Conservation (phyloP, 371 early-diverging fungal species). For the Haplosporangium sp. region DNA sequence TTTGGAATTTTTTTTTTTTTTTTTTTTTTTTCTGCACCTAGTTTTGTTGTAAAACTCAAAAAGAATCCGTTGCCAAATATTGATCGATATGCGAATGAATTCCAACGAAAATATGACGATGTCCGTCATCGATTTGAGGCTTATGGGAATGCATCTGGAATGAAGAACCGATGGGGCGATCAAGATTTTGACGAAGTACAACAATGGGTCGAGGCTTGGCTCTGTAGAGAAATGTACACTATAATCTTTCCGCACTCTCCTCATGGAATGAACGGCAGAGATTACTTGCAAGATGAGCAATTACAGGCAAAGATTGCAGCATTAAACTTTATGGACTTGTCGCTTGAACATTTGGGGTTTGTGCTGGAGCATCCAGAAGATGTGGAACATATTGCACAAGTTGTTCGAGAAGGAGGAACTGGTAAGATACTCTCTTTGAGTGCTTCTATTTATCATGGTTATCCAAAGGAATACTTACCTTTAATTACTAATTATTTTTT, state of each 20-base stretch:
- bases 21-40: background rate
- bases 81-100: slow-evolving; percentile 41
- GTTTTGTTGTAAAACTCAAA: slow-evolving; percentile 26
- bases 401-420: slow-evolving; percentile 60
- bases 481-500: background rate
- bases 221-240: slow-evolving; percentile 38
- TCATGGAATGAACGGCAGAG: slow-evolving; percentile 58
- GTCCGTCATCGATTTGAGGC: slow-evolving; percentile 43
- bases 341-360: slow-evolving; percentile 70
- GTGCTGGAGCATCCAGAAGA: slow-evolving; percentile 59
- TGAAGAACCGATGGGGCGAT: slow-evolving; percentile 39
- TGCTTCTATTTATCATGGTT: background rate
- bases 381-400: slow-evolving; percentile 54
- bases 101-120: slow-evolving; percentile 46
- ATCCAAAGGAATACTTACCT: background rate
- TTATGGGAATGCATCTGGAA: slow-evolving; percentile 36
- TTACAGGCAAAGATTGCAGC: slow-evolving; percentile 78
- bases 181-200: slow-evolving; percentile 46
- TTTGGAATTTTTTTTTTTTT: background rate
- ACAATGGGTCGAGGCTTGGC: slow-evolving; percentile 50
- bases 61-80: slow-evolving; percentile 19
- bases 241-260: slow-evolving; percentile 30
- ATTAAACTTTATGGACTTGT: slow-evolving; percentile 71
- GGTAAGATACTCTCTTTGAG: slow-evolving; percentile 13
- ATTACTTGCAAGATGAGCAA: slow-evolving; percentile 71